Percentiles rank a stretch among this genome's conserved stretches.
Conservation (phyloP, 306 rosid species). For the Vicia villosa region DNA sequence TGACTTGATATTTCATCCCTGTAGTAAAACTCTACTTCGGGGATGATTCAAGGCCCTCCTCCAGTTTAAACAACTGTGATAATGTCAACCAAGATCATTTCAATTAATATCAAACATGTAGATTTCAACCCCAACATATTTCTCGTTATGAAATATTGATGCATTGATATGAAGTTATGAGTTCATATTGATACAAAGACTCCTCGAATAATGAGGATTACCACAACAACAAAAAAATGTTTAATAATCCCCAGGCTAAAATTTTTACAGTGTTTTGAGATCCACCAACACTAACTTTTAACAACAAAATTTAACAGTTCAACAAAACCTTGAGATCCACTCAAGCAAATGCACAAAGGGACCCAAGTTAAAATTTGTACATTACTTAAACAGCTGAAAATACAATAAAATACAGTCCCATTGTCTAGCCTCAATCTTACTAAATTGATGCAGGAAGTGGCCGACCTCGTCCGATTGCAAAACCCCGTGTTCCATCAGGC, state of each 20-base stretch:
- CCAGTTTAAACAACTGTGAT: background rate
- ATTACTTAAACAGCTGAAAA: constrained; percentile 18
- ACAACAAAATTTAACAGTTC: constrained; percentile 21
- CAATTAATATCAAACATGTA: constrained; percentile 16
- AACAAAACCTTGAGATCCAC: constrained; percentile 30
- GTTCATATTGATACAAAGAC: constrained; percentile 28
- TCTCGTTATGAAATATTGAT: constrained; percentile 8
- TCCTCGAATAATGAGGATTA: constrained; percentile 35
- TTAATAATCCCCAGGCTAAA: constrained; percentile 28
- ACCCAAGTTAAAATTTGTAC: constrained; percentile 32
- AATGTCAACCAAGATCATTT: constrained; percentile 14
- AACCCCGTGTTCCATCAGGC: constrained; percentile 98
- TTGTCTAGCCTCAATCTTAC: constrained; percentile 24
- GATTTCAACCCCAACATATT: constrained; percentile 25
- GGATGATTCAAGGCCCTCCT: background rate
- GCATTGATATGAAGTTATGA: background rate
- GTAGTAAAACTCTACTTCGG: background rate
- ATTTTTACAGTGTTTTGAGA: constrained; percentile 21
- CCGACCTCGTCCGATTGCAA: constrained; percentile 94
- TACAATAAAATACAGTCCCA: constrained; percentile 29
- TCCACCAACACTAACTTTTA: constrained; percentile 33
- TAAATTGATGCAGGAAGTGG: constrained; percentile 54
- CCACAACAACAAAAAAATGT: constrained; percentile 10
- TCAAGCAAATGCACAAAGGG: constrained; percentile 20
- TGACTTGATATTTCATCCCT: background rate